phyloP scores from a whole-genome alignment of 768 basidiomycete species.

The Naematelia aurantialba region DNA sequence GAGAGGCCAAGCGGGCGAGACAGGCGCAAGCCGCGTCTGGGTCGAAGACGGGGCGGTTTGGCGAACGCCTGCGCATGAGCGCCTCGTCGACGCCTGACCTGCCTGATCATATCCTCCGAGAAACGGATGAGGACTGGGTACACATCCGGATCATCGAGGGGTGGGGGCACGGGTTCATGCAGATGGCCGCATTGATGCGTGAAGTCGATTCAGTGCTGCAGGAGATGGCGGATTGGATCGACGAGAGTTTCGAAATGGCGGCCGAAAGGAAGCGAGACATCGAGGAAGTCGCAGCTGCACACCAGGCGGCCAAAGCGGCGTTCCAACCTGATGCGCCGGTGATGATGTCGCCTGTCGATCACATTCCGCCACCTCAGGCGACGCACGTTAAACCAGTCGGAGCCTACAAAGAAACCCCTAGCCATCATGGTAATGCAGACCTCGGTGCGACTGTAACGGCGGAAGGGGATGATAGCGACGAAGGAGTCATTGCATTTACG shows the following conservation, averaged over 20 bases:
- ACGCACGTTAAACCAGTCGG: conserved; percentile 40
- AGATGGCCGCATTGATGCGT: conserved; percentile 81
- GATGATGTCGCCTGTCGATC: conserved; percentile 22
- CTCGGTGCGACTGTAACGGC: conserved; percentile 18
- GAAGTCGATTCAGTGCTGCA: conserved; percentile 75
- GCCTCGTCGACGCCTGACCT: conserved; percentile 4
- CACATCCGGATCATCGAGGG: conserved; percentile 88
- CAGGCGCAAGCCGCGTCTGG: conserved; percentile 68
- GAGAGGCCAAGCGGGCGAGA: conserved; percentile 85
- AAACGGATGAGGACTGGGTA: conserved; percentile 79
- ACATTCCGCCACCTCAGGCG: conserved; percentile 20
- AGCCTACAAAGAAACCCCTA: conserved; percentile 29
- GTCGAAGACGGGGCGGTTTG: conserved; percentile 62
- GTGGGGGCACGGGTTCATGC: conserved; percentile 95
- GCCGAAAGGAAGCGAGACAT: conserved; percentile 29
- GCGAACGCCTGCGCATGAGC: conserved; percentile 65
- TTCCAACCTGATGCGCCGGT: conserved; percentile 23
- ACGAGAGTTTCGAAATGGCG: conserved; percentile 61
- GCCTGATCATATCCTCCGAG: conserved; percentile 52
- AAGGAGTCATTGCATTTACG: conserved; percentile 70
- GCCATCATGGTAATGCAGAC: conserved; percentile 40
- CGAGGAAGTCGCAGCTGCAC: conserved; percentile 26
- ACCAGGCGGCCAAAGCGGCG: conserved; percentile 39
- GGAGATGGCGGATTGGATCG: conserved; percentile 88
- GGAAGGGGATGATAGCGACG: conserved; percentile 50